Conservation (phyloP, 768 basidiomycete species). For the Suillus brevipes region DNA sequence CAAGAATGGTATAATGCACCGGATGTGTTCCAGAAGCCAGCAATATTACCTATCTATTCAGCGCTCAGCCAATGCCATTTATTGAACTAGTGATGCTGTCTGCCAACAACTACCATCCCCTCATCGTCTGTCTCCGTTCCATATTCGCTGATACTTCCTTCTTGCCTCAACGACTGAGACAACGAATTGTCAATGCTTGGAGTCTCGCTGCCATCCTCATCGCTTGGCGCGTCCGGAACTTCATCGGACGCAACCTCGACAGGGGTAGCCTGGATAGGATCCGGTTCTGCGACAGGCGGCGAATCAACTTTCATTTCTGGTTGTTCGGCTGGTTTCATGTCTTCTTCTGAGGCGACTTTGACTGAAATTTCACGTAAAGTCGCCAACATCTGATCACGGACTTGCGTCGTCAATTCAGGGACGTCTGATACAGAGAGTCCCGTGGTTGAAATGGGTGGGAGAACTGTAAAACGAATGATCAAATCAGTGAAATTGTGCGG, state of each 20-base stretch:
- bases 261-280: background rate
- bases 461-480: conserved; percentile 50
- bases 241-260: conserved; percentile 37
- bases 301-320: conserved; percentile 25
- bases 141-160: conserved; percentile 64
- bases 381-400: conserved; percentile 78
- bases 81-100: conserved; percentile 41
- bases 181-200: conserved; percentile 26
- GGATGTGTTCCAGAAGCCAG: background rate
- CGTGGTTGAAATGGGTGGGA: conserved; percentile 83
- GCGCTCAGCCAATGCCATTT: background rate
- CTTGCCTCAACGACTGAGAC: conserved; percentile 37
- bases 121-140: conserved; percentile 82
- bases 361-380: conserved; percentile 77
- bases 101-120: conserved; percentile 76
- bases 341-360: conserved; percentile 37
- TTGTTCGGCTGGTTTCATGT: conserved; percentile 15
- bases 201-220: conserved; percentile 26
- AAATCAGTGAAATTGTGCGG: conserved; percentile 13
- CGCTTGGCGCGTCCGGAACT: conserved; percentile 20
- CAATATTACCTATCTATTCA: background rate
- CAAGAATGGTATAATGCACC: conserved; percentile 8
- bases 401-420: conserved; percentile 57
- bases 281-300: conserved; percentile 11
- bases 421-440: conserved; percentile 74